Conservation (phyloP, 305 asterid species). For the Solanum hybrid region DNA sequence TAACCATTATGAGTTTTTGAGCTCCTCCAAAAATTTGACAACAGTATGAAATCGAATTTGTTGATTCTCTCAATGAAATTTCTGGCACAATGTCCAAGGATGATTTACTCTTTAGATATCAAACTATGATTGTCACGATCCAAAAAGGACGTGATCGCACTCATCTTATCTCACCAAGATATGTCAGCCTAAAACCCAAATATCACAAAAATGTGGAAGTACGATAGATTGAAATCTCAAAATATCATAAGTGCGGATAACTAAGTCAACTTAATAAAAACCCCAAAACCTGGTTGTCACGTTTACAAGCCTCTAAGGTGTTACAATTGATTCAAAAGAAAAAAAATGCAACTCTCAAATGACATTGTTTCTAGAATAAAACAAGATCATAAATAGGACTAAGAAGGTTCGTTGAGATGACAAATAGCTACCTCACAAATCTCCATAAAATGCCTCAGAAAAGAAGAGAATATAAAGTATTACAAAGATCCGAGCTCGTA, state of each 20-base stretch:
- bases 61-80: neutral
- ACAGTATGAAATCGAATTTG: neutral
- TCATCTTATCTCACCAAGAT: neutral
- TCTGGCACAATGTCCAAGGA: neutral
- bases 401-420: neutral
- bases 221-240: neutral
- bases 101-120: neutral
- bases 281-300: neutral
- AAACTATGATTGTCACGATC: neutral
- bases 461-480: neutral
- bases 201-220: neutral
- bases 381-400: neutral
- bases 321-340: too few relatives aligned
- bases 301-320: neutral
- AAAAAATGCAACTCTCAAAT: neutral
- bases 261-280: neutral
- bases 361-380: neutral
- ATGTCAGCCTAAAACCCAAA: neutral
- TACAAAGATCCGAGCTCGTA: neutral
- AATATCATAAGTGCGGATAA: neutral
- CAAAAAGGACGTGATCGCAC: neutral
- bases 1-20: neutral
- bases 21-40: neutral
- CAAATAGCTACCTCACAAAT: neutral
- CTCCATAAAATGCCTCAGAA: too few relatives aligned